phyloP scores from a whole-genome alignment of 768 basidiomycete species.

The Macrolepiota albuminosa region DNA sequence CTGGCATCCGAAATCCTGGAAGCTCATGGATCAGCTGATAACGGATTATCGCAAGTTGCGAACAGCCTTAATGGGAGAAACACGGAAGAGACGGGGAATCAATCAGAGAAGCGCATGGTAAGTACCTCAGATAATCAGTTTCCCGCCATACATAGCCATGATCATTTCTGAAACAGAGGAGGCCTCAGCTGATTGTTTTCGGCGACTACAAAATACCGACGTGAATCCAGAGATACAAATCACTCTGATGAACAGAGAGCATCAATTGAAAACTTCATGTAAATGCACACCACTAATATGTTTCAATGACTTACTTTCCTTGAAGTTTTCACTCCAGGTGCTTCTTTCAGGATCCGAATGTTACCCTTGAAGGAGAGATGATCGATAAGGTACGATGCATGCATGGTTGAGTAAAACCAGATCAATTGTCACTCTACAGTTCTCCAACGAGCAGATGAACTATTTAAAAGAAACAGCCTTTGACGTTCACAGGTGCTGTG shows the following conservation, averaged over 20 bases:
- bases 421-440: background rate
- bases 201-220: constrained; percentile 1
- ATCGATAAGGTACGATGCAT: no score
- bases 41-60: background rate
- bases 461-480: background rate
- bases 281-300: background rate
- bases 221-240: background rate
- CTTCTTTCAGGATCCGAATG: background rate
- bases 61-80: constrained; percentile 8
- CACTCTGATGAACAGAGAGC: constrained; percentile 8
- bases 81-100: constrained; percentile 5
- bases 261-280: background rate
- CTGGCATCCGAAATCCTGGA: background rate
- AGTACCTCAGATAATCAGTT: background rate
- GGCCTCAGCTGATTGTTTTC: constrained; percentile 8
- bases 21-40: background rate
- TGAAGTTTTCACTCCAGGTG: background rate
- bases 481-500: background rate
- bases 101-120: constrained; percentile 9
- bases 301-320: background rate
- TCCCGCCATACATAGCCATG: background rate
- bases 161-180: constrained; percentile 13
- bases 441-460: background rate
- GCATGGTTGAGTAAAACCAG: background rate
- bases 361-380: background rate